Base-by-base conservation (phyloP, 768 basidiomycete genomes). In the Mrakia hoshinonis region DNA sequence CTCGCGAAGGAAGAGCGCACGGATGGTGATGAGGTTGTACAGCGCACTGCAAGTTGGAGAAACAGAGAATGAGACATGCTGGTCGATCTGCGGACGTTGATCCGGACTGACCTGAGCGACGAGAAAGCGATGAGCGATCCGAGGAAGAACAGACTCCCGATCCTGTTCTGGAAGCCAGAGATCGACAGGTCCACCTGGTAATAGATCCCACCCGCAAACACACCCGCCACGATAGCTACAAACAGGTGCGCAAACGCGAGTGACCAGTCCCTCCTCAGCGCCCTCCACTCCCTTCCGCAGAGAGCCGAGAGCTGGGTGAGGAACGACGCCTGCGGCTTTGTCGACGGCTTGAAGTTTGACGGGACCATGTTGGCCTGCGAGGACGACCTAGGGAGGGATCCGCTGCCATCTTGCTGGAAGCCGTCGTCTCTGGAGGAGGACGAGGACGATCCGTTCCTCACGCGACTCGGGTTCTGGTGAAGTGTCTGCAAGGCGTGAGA, bases 81-180 rank as follows among this genome's bases (percentile, higher is more conserved):
- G n/a, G n/a, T n/a, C n/a, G n/a, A n/a, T n/a, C n/a, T n/a, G n/a
- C n/a, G n/a, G n/a, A n/a, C n/a, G n/a, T n/a, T n/a, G n/a, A n/a
- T n/a, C n/a, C n/a, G n/a, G n/a, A 29, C n/a, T 15, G 22, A 46
- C 94, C 58, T 61, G 52, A 97, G 81, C 3, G 91, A 85, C 0
- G 91, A 92, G 80, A 97, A 96, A 0, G 94, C 91, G 62, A 96
- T 86, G 34, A 97, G 84, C 18, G 92, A 87, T 43, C 93, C 93
- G 76, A 96, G 78, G 86, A 98, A 98, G 84, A 98, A 96, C 51
- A 98, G 80, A 74, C 89, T 91, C 38, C 94, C 94, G n/a, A 98
- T 85, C 38, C 94, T 85, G 47, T 89, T 89, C 46, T 75, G 74
- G 68, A 75, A 75, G 13, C 74, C 72, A 9, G 24, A 26, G 22